Percentiles rank a stretch among this genome's conserved stretches.
phyloP scores from a whole-genome alignment of 495 filamentous ascomycete genomes.

The Thozetella sp. region DNA sequence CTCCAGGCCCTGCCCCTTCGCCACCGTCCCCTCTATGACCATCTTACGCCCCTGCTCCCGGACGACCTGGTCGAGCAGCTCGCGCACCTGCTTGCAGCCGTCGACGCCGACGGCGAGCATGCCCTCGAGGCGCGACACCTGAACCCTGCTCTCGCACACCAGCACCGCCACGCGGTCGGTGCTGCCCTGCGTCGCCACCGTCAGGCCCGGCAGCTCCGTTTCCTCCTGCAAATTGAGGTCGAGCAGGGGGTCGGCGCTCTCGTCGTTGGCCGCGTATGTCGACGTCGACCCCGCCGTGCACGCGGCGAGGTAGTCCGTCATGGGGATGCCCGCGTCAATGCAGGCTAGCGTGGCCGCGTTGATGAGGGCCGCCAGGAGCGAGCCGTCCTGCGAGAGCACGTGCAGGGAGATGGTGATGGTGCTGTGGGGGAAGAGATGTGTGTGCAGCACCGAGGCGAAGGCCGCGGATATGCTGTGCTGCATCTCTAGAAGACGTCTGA shows the following conservation, averaged over 20 bases:
- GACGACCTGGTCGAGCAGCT: conserved; percentile 73
- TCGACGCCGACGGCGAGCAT: conserved; percentile 92
- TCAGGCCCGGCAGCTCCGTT: conserved; percentile 85
- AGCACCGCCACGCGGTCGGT: conserved; percentile 76
- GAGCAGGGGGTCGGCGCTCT: conserved; percentile 79
- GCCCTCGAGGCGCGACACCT: conserved; percentile 76
- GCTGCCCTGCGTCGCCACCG: conserved; percentile 74
- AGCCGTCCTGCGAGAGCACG: conserved; percentile 89
- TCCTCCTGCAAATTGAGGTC: conserved; percentile 89
- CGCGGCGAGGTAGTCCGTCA: conserved; percentile 86
- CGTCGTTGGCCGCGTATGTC: conserved; percentile 63
- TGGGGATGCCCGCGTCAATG: conserved; percentile 92
- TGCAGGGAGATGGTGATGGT: conserved; percentile 82
- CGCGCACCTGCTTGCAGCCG: conserved; percentile 83
- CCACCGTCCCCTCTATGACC: conserved; percentile 59
- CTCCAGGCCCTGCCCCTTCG: conserved; percentile 37
- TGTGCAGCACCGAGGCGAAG: conserved; percentile 75
- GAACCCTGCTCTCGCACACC: conserved; percentile 82
- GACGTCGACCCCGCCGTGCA: conserved; percentile 83
- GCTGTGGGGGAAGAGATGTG: conserved; percentile 86
- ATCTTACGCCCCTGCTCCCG: conserved; percentile 65
- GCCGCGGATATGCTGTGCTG: conserved; percentile 72
- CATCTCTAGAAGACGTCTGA: conserved; percentile 79
- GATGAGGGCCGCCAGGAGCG: conserved; percentile 82
- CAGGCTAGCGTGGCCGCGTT: conserved; percentile 93